Evolutionary conservation across 768 basidiomycete species (phyloP).

Genomic region (Lyophyllum shimeji): DNA sequence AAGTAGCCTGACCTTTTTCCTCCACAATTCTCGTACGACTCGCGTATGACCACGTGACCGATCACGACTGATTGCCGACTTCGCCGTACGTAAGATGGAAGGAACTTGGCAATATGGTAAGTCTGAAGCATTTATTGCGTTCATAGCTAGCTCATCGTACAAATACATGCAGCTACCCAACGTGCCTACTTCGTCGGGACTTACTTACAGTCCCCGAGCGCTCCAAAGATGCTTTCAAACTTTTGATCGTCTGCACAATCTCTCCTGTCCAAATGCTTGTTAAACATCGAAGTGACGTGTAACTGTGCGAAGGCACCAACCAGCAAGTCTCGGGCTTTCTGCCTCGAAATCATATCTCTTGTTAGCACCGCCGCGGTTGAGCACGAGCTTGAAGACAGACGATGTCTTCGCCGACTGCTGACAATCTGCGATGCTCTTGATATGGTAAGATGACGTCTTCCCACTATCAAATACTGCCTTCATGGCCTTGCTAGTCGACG

Average conservation of each 20-base stretch:
- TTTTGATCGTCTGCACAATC: conserved; percentile 73
- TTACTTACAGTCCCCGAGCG: conserved; percentile 63
- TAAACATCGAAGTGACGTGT: conserved; percentile 1
- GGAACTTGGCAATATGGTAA: too few species aligned
- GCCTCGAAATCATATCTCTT: conserved; percentile 99
- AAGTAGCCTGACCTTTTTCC: background rate
- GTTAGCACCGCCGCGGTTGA: conserved; percentile 69
- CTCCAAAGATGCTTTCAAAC: conserved; percentile 63
- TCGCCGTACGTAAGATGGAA: too few species aligned
- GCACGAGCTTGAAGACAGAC: conserved; percentile 85
- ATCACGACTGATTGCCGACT: background rate
- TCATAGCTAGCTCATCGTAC: too few species aligned
- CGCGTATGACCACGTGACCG: background rate
- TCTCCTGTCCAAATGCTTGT: conserved; percentile 46
- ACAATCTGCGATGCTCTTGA: conserved; percentile 81
- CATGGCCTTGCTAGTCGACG: conserved; percentile 69
- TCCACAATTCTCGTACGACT: background rate
- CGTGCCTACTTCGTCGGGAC: conserved; percentile 63
- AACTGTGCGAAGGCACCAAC: conserved; percentile 39
- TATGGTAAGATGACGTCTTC: conserved; percentile 91
- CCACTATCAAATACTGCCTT: conserved; percentile 83
- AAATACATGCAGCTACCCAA: conserved; percentile 21
- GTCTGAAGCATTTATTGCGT: too few species aligned
- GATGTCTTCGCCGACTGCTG: conserved; percentile 81
- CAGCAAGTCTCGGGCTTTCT: conserved; percentile 77